Percentiles rank a stretch among this genome's conserved stretches.
Conservation (phyloP, 2,329 filamentous ascomycete species). For the Dissoconium aciculare region DNA sequence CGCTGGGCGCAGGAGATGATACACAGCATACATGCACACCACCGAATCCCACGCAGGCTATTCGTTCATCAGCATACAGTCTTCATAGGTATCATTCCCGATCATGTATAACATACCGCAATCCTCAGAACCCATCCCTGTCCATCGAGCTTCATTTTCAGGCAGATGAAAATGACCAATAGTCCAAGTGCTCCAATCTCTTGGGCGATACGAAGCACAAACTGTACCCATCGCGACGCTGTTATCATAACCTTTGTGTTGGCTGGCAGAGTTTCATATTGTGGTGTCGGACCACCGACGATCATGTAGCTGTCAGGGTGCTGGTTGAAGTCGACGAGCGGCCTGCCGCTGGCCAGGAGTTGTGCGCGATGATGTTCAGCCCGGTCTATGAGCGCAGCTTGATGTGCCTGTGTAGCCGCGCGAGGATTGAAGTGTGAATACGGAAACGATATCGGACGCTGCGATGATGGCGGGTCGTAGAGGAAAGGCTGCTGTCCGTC, state of each 20-base stretch:
- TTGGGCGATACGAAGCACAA: constrained; percentile 51
- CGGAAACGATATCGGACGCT: constrained; percentile 36
- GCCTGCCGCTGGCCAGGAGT: constrained; percentile 55
- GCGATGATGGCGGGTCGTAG: constrained; percentile 45
- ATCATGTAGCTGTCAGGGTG: constrained; percentile 67
- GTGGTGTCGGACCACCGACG: constrained; percentile 45
- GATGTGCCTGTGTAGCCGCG: constrained; percentile 66
- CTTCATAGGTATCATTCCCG: background rate
- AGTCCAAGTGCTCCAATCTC: constrained; percentile 55
- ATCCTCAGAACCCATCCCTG: constrained; percentile 17
- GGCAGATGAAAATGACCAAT: constrained; percentile 61
- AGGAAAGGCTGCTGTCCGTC: constrained; percentile 47
- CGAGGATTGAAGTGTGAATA: constrained; percentile 65
- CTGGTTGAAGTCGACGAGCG: constrained; percentile 67
- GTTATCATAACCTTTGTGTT: constrained; percentile 58
- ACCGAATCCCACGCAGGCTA: constrained; percentile 63
- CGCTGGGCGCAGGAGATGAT: constrained; percentile 59
- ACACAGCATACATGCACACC: constrained; percentile 60
- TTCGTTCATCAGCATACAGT: background rate
- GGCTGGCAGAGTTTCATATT: constrained; percentile 51
- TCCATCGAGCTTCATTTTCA: constrained; percentile 38
- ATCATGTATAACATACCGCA: constrained; percentile 16
- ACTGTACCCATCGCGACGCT: constrained; percentile 51
- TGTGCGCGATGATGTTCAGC: constrained; percentile 39
- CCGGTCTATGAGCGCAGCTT: constrained; percentile 34